Base-by-base conservation (phyloP, 371 early-diverging fungal genomes). In the Mortierella sp. region DNA sequence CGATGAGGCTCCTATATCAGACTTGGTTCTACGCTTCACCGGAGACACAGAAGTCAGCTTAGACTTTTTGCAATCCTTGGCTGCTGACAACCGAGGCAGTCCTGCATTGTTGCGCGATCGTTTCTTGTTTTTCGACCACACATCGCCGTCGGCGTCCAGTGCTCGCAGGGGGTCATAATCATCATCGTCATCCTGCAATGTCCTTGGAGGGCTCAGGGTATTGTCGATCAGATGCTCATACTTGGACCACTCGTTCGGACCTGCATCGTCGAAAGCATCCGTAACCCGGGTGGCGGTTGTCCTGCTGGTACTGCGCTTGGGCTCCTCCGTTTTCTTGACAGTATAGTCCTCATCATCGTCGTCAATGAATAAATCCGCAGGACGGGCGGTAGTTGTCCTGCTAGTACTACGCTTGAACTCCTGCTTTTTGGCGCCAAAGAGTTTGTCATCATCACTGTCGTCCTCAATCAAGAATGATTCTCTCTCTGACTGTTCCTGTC, bases 181-280 rank as follows among this genome's bases (percentile, higher is more conserved):
- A 2, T 31, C 37, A 24, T 64, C 64, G 0, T 78, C 78, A 16
- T 72, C 73, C 50, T 48, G 28, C 14, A 55, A 37, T 4, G 54
- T 54, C 9, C 34, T 72, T 19, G 78, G 82, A 26, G 82, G 78
- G 50, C 82, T 82, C 13, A 82, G 78, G n/a, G 40, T 50, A 13
- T 37, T 10, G 26, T 78, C 72, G 28, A 67, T 24, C 26, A 82
- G 26, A 48, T 43, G 13, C 1, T 75, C 59, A 37, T 37, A 64
- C 64, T 64, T 21, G 19, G 64, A 64, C 64, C 64, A 64, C 40
- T 64, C 24, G 16, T 64, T 37, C 8, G 64, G 6, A 64, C 64
- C 37, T 6, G 24, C 10, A 37, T 64, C 24, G 64, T 64, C 37
- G 10, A 64, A 64, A 8, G 19, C 64, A 64, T 64, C 37, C 14